phyloP scores from a whole-genome alignment of 1,139 yeast species.

The Candida sojae region DNA sequence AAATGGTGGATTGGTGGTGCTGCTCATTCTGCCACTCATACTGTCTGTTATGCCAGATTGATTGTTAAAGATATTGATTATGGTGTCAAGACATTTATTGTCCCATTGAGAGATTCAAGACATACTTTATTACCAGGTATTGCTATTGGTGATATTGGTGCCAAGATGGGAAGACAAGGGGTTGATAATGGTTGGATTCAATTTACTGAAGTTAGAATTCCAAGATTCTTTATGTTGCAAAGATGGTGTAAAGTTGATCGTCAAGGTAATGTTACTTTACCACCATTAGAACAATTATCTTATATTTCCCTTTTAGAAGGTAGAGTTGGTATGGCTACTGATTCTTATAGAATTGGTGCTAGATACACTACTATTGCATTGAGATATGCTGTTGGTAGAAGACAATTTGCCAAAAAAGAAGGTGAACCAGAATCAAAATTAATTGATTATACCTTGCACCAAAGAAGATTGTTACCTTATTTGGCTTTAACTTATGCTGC shows the following conservation, averaged over 20 bases:
- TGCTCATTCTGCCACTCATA: slow-evolving; percentile 88
- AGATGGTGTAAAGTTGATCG: slow-evolving; percentile 74
- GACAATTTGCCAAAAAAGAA: slow-evolving; percentile 65
- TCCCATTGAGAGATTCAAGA: slow-evolving; percentile 76
- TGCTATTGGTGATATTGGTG: slow-evolving; percentile 87
- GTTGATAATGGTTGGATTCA: slow-evolving; percentile 96
- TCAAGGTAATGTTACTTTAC: slow-evolving; percentile 67
- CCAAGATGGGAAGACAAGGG: slow-evolving; percentile 90
- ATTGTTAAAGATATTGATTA: slow-evolving; percentile 81
- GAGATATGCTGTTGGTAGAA: slow-evolving; percentile 86
- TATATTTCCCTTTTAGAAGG: slow-evolving; percentile 88
- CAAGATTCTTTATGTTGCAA: slow-evolving; percentile 80
- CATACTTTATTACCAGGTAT: slow-evolving; percentile 79
- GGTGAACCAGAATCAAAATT: slow-evolving; percentile 56
- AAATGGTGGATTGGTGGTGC: slow-evolving; percentile 99
- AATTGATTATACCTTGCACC: slow-evolving; percentile 84
- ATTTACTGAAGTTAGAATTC: slow-evolving; percentile 78
- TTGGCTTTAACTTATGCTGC: slow-evolving; percentile 80
- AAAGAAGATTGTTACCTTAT: slow-evolving; percentile 79
- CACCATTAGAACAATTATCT: slow-evolving; percentile 85
- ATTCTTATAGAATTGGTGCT: slow-evolving; percentile 78
- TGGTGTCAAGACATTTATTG: slow-evolving; percentile 89
- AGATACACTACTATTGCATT: slow-evolving; percentile 82
- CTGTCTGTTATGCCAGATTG: slow-evolving; percentile 78
- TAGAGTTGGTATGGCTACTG: slow-evolving; percentile 85